A percentile compares a stretch with the other conserved stretches of the same genome.
Evolutionary conservation across 192 early-diverging fungal genomes (phyloP).

Genomic region (Geranomyces michiganensis): DNA sequence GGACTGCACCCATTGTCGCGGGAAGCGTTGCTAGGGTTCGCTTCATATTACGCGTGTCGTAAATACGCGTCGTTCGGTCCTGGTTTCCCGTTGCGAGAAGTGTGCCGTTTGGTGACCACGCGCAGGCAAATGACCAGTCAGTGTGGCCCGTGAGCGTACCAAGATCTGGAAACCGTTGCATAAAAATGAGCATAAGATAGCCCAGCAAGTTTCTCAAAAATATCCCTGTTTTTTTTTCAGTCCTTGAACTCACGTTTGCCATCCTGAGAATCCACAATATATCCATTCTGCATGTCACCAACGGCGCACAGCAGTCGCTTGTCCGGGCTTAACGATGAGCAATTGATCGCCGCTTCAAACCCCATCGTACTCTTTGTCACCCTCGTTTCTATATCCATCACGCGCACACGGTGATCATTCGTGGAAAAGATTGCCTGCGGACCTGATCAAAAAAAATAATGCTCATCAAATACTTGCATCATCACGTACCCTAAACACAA

Average conservation of each 20-base stretch:
- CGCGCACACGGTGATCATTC: constrained; percentile 55
- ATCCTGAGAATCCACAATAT: constrained; percentile 49
- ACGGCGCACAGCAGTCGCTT: constrained; percentile 59
- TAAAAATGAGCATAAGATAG: not conserved
- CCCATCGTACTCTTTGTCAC: constrained; percentile 39
- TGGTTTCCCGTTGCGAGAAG: constrained; percentile 70
- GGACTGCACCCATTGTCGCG: constrained; percentile 57
- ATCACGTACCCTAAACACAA: too few relatives aligned
- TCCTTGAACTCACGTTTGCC: constrained; percentile 55
- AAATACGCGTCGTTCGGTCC: constrained; percentile 57
- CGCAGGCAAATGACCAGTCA: constrained; percentile 72
- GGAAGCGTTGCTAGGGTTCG: constrained; percentile 55
- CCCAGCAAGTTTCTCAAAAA: too few relatives aligned
- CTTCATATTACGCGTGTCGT: constrained; percentile 65
- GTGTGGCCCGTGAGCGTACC: constrained; percentile 57
- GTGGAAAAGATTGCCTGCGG: constrained; percentile 53
- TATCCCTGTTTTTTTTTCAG: too few relatives aligned
- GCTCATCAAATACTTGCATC: too few relatives aligned
- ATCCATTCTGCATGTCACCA: constrained; percentile 53
- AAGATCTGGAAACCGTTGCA: not conserved
- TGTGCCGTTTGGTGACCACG: constrained; percentile 61
- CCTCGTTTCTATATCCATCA: constrained; percentile 52
- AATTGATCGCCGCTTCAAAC: constrained; percentile 65
- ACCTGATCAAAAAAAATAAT: not conserved
- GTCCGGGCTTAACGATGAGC: constrained; percentile 59